Percentiles rank a stretch among this genome's conserved stretches.
Conservation (phyloP, 2,329 filamentous ascomycete species). For the Calycina marina region DNA sequence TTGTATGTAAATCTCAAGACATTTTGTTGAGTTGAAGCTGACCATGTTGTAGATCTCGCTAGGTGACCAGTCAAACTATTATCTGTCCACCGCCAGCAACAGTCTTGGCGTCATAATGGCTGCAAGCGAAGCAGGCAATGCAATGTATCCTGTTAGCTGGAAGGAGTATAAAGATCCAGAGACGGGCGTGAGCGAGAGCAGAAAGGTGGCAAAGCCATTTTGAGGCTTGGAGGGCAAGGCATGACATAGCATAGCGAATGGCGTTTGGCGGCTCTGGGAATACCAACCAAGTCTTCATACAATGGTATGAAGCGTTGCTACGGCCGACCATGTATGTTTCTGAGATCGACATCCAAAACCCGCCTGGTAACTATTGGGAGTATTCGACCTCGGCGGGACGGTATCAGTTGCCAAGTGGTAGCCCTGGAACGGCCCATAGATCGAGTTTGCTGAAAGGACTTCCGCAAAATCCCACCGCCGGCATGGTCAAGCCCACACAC, state of each 20-base stretch:
- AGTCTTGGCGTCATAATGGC: conserved; percentile 91
- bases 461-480: no score
- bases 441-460: no score
- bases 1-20: conserved; percentile 38
- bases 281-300: conserved; percentile 1
- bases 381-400: no score
- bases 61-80: conserved; percentile 90
- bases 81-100: conserved; percentile 82
- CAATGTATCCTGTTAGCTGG: conserved; percentile 91
- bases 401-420: no score
- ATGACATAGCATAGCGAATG: conserved; percentile 3
- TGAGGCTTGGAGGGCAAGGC: conserved; percentile 23
- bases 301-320: no score
- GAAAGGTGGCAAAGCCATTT: conserved; percentile 91
- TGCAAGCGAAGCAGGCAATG: conserved; percentile 70
- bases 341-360: no score
- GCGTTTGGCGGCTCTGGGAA: conserved; percentile 3
- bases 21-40: no score
- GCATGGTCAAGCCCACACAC: no score
- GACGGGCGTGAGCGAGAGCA: conserved; percentile 59
- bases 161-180: conserved; percentile 81
- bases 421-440: no score
- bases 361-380: no score
- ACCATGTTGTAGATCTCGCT: conserved; percentile 52
- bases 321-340: no score